Evolutionary conservation across 352 stramenopile genomes (phyloP), one percentile per base, ranked within the genome.

Genomic region (Phytopythium chamaehyphon): DNA sequence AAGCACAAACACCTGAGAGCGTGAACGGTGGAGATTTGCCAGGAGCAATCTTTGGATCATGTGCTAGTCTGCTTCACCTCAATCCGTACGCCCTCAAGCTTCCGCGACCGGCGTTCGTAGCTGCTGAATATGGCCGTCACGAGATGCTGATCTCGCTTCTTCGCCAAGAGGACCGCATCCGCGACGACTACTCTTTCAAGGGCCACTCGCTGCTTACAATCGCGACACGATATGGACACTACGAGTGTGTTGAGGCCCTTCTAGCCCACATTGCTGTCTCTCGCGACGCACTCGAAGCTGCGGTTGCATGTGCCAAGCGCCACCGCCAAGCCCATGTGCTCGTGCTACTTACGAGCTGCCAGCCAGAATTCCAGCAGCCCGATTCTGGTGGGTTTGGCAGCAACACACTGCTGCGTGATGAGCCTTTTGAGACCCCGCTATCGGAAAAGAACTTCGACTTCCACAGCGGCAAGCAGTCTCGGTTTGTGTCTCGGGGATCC

Each of bases 321-420:
- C 57, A 85, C 26, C 68, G 61, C 26, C 79, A 90, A 49, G 76
- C 79, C 11, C 79, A 90, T 50, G 62, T 90, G 8, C 62, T 90
- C 12, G 76, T 88, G 33, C 53, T 90, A 26, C 64, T 90, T 39
- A 90, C 76, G 40, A 90, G 62, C 54, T 87, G 67, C 45, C 50
- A 88, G n/a, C 71, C 72, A 0, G 65, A 85, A 50, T 86, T 76
- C 45, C 54, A 39, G 9, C 63, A 66, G 6, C 44, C 43, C 4
- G 61, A 76, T 26, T 52, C 62, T 19, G 35, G 62, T 21, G 37
- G 18, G 14, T 59, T 48, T 37, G 61, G 66, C 23, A 54, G 47
- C 19, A 49, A 14, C 24, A 22, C 22, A 52, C 49, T 50, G 35
- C 22, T 18, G 28, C 28, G 28, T 10, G 28, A 45, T 10, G 28